Evolutionary conservation across 2,329 filamentous ascomycete genomes (phyloP), one percentile per base, ranked within the genome.

Genomic region (Chrysoporthe puriensis): DNA sequence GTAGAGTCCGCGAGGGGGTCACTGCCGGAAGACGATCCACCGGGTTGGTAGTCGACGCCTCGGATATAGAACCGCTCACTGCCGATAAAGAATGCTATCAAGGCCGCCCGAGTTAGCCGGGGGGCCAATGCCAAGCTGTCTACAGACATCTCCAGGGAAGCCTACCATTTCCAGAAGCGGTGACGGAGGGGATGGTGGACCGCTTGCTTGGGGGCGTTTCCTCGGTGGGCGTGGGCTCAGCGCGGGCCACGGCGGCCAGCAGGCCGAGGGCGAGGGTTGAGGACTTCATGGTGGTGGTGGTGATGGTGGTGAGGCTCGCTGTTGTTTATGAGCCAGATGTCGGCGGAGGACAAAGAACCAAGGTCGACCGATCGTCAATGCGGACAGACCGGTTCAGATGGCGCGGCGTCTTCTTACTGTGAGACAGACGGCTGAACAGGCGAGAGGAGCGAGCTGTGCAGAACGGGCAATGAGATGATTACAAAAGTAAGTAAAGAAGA

Each of bases 1-100:
- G 79, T 79, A 34, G 82, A 76, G 74, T 96, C 90, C 70, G 92
- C 89, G 64, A 97, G 90, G 69, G 94, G 93, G 76, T 97, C 94
- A n/a, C 73, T 63, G 72, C 83, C 82, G 69, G 78, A 78, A 2
- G 85, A 83, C 40, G 85, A 84, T 71, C 86, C 86, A 70, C 86
- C 86, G n/a, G 86, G 86, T 76, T 88, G 86, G 78, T 88, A 89
- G 78, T 88, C 86, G 60, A 88, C 83, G 70, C 86, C 86, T 40
- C 86, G 85, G 68, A 89, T 74, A 73, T 87, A 88, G 80, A 88
- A 89, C 69, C 86, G 84, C 8, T 80, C 76, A 66, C 79, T 78
- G 70, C 80, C 84, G 54, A 81, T 72, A 79, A 81, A 88, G 81
- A 88, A 88, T 63, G 86, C 86, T 88, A 66, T 16, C 36, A 4